A percentile compares a stretch with the other conserved stretches of the same genome.
Conservation (phyloP, 441 rosid species). For the Gossypium laxum region DNA sequence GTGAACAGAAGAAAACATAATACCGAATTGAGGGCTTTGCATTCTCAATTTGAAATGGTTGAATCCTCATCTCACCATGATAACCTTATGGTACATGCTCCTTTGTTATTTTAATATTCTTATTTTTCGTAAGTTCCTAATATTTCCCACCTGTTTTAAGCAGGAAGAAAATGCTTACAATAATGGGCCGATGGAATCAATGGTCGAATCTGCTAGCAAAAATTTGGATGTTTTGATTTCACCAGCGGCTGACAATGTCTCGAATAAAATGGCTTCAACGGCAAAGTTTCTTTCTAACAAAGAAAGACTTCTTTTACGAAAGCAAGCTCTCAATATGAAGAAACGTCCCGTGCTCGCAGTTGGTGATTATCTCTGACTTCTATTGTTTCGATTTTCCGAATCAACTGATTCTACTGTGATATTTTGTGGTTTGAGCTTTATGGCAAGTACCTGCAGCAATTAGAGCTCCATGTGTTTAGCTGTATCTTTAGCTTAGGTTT, state of each 20-base stretch:
- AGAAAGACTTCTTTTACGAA: slow-evolving; percentile 62
- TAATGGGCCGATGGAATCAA: slow-evolving; percentile 17
- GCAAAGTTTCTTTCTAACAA: slow-evolving; percentile 51
- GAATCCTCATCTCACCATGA: slow-evolving; percentile 26
- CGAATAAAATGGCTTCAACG: slow-evolving; percentile 26
- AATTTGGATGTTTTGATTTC: slow-evolving; percentile 20
- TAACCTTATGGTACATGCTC: slow-evolving; percentile 28
- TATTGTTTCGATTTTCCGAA: background rate
- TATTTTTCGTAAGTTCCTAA: slow-evolving; percentile 2
- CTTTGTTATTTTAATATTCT: slow-evolving; percentile 9
- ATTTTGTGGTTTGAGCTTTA: background rate
- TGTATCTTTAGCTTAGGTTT: background rate
- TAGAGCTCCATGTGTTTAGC: background rate
- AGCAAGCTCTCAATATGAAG: slow-evolving; percentile 60
- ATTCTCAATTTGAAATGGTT: slow-evolving; percentile 18
- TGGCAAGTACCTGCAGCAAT: background rate
- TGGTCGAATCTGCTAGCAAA: slow-evolving; percentile 20
- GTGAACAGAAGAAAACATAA: slow-evolving; percentile 18
- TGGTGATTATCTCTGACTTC: slow-evolving; percentile 29
- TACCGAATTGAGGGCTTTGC: slow-evolving; percentile 16
- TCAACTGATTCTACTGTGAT: background rate
- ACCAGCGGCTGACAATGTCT: slow-evolving; percentile 14
- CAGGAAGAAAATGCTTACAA: slow-evolving; percentile 19
- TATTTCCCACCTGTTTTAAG: slow-evolving; percentile 22
- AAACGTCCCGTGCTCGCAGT: slow-evolving; percentile 61